Evolutionary conservation across 1,284 basidiomycete genomes (phyloP).

Genomic region (Cutaneotrichosporon daszewskae): DNA sequence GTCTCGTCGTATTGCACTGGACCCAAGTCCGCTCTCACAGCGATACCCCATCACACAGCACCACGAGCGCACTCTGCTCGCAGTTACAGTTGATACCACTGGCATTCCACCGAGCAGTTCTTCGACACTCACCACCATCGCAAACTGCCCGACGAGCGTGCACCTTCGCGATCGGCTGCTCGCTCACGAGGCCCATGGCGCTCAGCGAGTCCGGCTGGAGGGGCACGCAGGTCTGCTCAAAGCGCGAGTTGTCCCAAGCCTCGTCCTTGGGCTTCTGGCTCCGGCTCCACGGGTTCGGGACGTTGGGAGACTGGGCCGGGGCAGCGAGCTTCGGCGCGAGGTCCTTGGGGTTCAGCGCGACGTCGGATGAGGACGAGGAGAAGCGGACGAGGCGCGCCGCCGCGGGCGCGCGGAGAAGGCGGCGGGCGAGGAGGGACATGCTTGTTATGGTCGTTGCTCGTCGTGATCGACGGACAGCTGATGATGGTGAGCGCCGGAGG

Average conservation of each 20-base stretch:
- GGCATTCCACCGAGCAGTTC: too few species aligned
- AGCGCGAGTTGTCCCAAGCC: slow-evolving; percentile 46
- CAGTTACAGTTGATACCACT: too few species aligned
- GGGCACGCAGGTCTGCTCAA: slow-evolving; percentile 82
- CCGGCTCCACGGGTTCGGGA: slow-evolving; percentile 68
- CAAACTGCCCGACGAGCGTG: slow-evolving; percentile 77
- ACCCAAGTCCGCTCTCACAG: too few species aligned
- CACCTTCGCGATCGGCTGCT: slow-evolving; percentile 78
- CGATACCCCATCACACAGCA: too few species aligned
- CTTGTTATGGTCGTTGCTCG: background rate
- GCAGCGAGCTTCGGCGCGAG: slow-evolving; percentile 5
- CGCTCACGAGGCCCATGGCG: slow-evolving; percentile 52
- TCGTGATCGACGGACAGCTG: too few species aligned
- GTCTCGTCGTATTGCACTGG: background rate
- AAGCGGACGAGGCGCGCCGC: background rate
- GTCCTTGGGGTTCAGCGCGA: slow-evolving; percentile 3
- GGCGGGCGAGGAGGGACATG: slow-evolving; percentile 12
- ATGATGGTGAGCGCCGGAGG: too few species aligned
- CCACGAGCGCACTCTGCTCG: too few species aligned
- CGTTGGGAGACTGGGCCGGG: slow-evolving; percentile 65
- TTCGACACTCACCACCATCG: slow-evolving; percentile 89
- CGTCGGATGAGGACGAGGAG: background rate
- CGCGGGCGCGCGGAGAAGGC: background rate
- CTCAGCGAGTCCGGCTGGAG: slow-evolving; percentile 57
- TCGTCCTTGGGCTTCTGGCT: slow-evolving; percentile 54